Evolutionary conservation across 306 rosid genomes (phyloP).

Genomic region (Acacia melanoxylon): DNA sequence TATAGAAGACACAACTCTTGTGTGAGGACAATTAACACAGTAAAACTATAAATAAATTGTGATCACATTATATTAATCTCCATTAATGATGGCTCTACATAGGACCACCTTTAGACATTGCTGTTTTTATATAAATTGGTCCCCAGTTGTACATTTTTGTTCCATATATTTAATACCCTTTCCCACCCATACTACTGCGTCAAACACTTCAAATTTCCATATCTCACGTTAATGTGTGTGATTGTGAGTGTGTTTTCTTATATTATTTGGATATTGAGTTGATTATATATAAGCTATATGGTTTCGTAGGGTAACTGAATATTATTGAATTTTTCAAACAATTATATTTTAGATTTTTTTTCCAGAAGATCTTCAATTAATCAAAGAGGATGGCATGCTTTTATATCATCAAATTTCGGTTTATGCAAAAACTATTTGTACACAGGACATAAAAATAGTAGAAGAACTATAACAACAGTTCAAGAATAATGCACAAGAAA

Average conservation of each 20-base stretch:
- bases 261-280: not conserved
- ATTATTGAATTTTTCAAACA: not conserved
- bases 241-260: not conserved
- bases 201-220: no score
- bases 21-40: not conserved
- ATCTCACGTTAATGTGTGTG: no score
- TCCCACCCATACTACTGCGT: not conserved
- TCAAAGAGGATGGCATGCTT: not conserved
- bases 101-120: conserved; percentile 38
- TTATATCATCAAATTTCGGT: not conserved
- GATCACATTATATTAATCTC: not conserved
- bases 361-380: not conserved
- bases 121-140: conserved; percentile 25
- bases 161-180: not conserved
- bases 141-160: conserved; percentile 35
- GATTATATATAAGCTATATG: no score
- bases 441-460: not conserved
- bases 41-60: not conserved
- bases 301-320: not conserved
- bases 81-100: not conserved
- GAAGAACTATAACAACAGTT: not conserved
- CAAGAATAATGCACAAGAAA: not conserved
- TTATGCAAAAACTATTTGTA: no score
- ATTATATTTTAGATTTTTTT: no score
- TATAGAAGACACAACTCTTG: not conserved